A percentile compares a stretch with the other conserved stretches of the same genome.
These are phyloP conservation scores for Pythium rishiriense DNA, from an alignment of 352 stramenopile species.

Conservation along the genomic window DNA sequence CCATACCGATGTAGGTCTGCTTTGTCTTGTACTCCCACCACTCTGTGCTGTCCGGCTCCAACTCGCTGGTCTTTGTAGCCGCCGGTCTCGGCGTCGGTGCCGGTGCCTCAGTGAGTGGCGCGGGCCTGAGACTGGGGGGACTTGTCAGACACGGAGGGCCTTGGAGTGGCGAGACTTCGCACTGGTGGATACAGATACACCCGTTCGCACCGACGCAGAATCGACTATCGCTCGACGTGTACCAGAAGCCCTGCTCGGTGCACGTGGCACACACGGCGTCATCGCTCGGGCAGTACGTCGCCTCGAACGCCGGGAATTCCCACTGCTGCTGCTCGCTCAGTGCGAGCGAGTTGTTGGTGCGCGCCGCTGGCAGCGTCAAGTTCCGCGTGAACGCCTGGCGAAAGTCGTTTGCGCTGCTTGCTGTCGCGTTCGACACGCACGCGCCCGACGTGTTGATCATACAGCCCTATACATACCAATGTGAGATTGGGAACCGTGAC, in stretches of 20 bases:
- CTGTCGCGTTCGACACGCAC: not conserved
- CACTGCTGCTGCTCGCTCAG: not conserved
- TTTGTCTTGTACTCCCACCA: not conserved
- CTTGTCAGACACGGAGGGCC: not conserved
- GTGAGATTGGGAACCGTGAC: no score
- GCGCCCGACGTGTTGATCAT: not conserved
- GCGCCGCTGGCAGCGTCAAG: not conserved
- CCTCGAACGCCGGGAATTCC: slow-evolving; percentile 10
- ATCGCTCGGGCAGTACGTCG: not conserved
- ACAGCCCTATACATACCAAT: no score
- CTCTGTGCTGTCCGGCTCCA: not conserved
- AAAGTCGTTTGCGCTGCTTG: not conserved
- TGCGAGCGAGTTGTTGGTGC: not conserved
- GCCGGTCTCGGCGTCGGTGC: not conserved
- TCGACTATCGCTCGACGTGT: not conserved
- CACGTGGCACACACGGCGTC: slow-evolving; percentile 9
- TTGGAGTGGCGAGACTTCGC: not conserved
- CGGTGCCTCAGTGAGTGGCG: no score
- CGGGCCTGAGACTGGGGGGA: no score
- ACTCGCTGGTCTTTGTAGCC: not conserved
- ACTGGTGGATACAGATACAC: slow-evolving; percentile 5
- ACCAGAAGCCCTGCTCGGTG: not conserved
- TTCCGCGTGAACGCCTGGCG: not conserved
- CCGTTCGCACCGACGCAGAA: slow-evolving; percentile 3
- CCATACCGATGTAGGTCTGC: not conserved